These are phyloP conservation scores for Xanthoconium separans DNA, from an alignment of 1,284 basidiomycete species.

Conservation along the genomic window DNA sequence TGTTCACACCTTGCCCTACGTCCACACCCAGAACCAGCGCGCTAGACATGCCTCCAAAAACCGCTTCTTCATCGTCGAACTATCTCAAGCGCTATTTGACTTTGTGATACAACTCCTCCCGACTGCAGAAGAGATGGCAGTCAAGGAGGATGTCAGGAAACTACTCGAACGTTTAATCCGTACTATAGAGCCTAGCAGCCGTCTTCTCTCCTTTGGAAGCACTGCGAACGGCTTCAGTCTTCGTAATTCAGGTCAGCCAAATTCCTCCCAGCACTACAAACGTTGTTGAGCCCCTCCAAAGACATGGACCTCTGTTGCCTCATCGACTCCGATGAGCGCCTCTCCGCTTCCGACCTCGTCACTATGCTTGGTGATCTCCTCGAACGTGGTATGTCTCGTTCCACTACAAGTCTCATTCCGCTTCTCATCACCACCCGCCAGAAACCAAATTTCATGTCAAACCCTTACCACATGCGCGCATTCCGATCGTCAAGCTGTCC, in stretches of 20 bases:
- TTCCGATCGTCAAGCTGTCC: slow-evolving; percentile 97
- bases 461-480: slow-evolving; percentile 93
- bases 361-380: slow-evolving; percentile 92
- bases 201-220: slow-evolving; percentile 91
- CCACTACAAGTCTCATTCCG: slow-evolving; percentile 2
- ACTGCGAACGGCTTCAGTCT: slow-evolving; percentile 94
- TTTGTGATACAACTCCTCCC: slow-evolving; percentile 90
- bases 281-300: slow-evolving; percentile 32
- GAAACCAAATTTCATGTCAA: slow-evolving; percentile 99
- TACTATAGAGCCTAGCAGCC: slow-evolving; percentile 90
- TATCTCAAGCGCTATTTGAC: slow-evolving; percentile 72
- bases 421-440: slow-evolving; percentile 28
- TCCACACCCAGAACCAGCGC: slow-evolving; percentile 32
- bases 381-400: slow-evolving; percentile 67
- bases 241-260: slow-evolving; percentile 81
- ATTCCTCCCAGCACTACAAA: neutral
- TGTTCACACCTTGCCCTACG: slow-evolving; percentile 28
- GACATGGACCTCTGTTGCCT: slow-evolving; percentile 99
- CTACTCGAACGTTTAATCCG: slow-evolving; percentile 93
- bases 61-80: slow-evolving; percentile 62
- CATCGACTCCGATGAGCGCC: slow-evolving; percentile 79
- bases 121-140: slow-evolving; percentile 83
- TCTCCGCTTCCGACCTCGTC: slow-evolving; percentile 86
- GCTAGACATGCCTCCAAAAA: slow-evolving; percentile 44
- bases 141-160: slow-evolving; percentile 96